phyloP scores from a whole-genome alignment of 129 eudicot genomes.

The carrot (Daucus carota) region DH1_v3.0 NC_030387.2:5803001-5803500 shows the following conservation, averaged over 20 bases:
- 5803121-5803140: neutral
- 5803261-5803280: constrained; percentile 87
- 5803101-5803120: neutral
- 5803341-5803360: constrained; percentile 62
- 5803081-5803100: neutral
- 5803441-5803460: constrained; percentile 75
- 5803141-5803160: too few relatives aligned
- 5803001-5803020: neutral
- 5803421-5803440: constrained; percentile 71
- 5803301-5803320: constrained; percentile 28
- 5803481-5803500: constrained; percentile 23
- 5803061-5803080: neutral
- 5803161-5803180: neutral
- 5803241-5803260: constrained; percentile 77
- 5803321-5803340: constrained; percentile 66
- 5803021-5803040: neutral
- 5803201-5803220: neutral
- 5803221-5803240: neutral
- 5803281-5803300: constrained; percentile 40
- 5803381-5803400: constrained; percentile 44
- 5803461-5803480: constrained; percentile 51
- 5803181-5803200: neutral
- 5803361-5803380: constrained; percentile 59
- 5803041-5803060: neutral
- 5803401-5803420: constrained; percentile 66